Evolutionary conservation across 2,329 filamentous ascomycete genomes (phyloP), one percentile per base, ranked within the genome.

Genomic region (Aspergillus sp.): DNA sequence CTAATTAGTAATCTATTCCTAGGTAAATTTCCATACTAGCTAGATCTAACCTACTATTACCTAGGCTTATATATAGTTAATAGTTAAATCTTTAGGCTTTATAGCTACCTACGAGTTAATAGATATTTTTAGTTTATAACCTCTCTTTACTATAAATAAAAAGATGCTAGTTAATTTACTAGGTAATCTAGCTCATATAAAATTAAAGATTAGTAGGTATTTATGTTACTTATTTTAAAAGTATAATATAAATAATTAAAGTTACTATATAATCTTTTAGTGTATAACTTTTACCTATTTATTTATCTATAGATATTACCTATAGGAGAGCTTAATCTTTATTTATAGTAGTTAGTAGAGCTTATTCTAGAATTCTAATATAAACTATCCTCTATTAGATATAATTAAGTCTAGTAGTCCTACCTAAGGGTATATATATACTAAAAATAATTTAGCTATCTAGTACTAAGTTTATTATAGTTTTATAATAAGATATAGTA

Each of bases 111-210:
- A 43, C 9, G 2, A 43, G 9, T 43, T 43, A 43, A 9, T 54
- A 54, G 28, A 34, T 54, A 25, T 22, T 45, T 23, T 45, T 54
- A 41, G 13, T 54, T 13, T 54, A 54, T 54, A 4, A 43, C 28
- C 28, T 45, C 28, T 54, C 38, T 43, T 43, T 43, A 43, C 9
- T 43, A 43, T 9, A 43, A 43, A 25, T 7, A 23, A 23, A 8
- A 23, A 25, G 45, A 54, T 22, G 3, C 6, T 54, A 54, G 17
- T 54, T 45, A 43, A 13, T 25, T 17, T 51, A 25, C 30, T 6
- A 22, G 4, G 3, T 30, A 25, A 51, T 19, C 17, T 17, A 23
- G 17, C 7, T 51, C 4, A 43, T 51, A 6, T 19, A 23, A 28
- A 13, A 51, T 51, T 23, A 28, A 25, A 22, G 22, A 51, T 30